Evolutionary conservation across 805 yeast genomes (phyloP).

Genomic region (Cyberlindnera saturnus): DNA sequence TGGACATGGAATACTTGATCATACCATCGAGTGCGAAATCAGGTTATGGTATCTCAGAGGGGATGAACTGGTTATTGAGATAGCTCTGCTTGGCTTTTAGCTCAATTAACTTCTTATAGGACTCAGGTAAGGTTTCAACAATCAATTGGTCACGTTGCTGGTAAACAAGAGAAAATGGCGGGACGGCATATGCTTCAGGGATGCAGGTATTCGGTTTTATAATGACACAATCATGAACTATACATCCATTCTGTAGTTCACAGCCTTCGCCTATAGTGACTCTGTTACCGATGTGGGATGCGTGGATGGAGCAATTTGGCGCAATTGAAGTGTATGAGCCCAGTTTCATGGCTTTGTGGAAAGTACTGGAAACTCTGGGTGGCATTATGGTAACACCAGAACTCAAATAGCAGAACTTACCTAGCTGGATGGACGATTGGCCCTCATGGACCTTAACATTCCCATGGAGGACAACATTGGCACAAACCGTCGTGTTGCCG

Average conservation of each 20-base stretch:
- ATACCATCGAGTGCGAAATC: constrained; percentile 13
- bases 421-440: constrained; percentile 33
- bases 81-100: constrained; percentile 13
- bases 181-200: constrained; percentile 39
- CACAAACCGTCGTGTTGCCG: constrained; percentile 40
- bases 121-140: constrained; percentile 17
- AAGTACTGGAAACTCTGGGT: constrained; percentile 12
- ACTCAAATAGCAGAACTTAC: constrained; percentile 39
- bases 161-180: constrained; percentile 43
- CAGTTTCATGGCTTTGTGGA: constrained; percentile 29
- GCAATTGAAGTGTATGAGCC: constrained; percentile 46
- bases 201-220: constrained; percentile 35
- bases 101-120: constrained; percentile 26
- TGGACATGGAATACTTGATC: constrained; percentile 11
- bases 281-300: constrained; percentile 41
- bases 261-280: constrained; percentile 41
- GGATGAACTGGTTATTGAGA: constrained; percentile 23
- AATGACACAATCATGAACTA: constrained; percentile 47
- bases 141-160: neutral
- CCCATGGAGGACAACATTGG: constrained; percentile 20
- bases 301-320: constrained; percentile 24
- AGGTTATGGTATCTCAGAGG: constrained; percentile 22
- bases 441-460: constrained; percentile 22
- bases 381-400: constrained; percentile 27
- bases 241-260: constrained; percentile 29